A percentile compares a stretch with the other conserved stretches of the same genome.
These are phyloP conservation scores for Auricularia heimuer DNA, from an alignment of 768 basidiomycete species.

Conservation along the genomic window DNA sequence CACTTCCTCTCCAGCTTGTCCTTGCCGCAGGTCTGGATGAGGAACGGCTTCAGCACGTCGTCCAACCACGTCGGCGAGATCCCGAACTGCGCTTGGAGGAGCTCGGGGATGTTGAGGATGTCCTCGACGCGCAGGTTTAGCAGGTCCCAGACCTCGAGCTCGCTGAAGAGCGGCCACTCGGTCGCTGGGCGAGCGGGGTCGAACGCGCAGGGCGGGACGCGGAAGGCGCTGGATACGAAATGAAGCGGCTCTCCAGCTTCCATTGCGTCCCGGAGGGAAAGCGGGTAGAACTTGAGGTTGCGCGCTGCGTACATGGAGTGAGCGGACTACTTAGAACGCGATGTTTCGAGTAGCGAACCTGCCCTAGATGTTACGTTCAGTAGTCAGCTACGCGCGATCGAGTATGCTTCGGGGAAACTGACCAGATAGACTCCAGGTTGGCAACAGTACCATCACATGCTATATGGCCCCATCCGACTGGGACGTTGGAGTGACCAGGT, in stretches of 20 bases:
- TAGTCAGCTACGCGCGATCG: too few species aligned
- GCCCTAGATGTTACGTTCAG: too few species aligned
- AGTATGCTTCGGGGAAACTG: conserved; percentile 6
- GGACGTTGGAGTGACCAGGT: not conserved
- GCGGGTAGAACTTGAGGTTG: conserved; percentile 38
- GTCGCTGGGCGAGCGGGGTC: not conserved
- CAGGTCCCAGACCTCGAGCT: conserved; percentile 30
- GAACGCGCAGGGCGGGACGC: conserved; percentile 20
- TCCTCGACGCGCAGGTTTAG: conserved; percentile 28
- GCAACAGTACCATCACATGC: conserved; percentile 35
- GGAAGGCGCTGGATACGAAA: conserved; percentile 25
- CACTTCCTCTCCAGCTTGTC: conserved; percentile 16
- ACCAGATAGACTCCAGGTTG: conserved; percentile 40
- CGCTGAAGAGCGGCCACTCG: conserved; percentile 15
- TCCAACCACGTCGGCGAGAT: conserved; percentile 26
- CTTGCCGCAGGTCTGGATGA: conserved; percentile 30
- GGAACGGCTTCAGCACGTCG: conserved; percentile 20
- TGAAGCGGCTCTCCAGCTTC: conserved; percentile 16
- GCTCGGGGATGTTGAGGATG: conserved; percentile 27
- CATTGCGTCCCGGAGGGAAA: conserved; percentile 29
- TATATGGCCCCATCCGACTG: conserved; percentile 32
- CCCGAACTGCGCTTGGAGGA: conserved; percentile 24
- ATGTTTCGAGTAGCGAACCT: too few species aligned
- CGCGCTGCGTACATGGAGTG: conserved; percentile 16
- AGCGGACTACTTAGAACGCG: too few species aligned